Percentiles rank a stretch among this genome's conserved stretches.
phyloP scores from a whole-genome alignment of 1,139 yeast species.

The Lodderomyces theae region DNA sequence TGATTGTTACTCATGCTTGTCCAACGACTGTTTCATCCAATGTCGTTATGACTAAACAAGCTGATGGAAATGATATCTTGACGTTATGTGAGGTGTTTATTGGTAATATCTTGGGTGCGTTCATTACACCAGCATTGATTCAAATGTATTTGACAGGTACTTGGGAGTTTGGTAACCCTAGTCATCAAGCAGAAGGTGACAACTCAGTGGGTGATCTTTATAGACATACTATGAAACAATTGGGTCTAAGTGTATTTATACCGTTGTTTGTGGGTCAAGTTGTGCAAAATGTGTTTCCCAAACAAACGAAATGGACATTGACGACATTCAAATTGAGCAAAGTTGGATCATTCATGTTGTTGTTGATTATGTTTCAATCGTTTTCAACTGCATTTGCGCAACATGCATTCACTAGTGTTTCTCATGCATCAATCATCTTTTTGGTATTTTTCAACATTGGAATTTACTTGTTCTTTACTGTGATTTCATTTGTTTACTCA shows the following conservation, averaged over 20 bases:
- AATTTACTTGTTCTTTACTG: constrained; percentile 71
- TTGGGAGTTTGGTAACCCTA: constrained; percentile 85
- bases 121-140: constrained; percentile 77
- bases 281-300: constrained; percentile 65
- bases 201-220: constrained; percentile 57
- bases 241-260: constrained; percentile 78
- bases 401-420: constrained; percentile 69
- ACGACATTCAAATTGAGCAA: constrained; percentile 61
- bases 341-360: constrained; percentile 74
- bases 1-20: constrained; percentile 78
- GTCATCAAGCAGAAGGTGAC: constrained; percentile 41
- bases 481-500: constrained; percentile 53
- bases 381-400: constrained; percentile 88
- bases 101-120: constrained; percentile 83
- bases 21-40: constrained; percentile 91
- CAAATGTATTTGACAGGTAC: constrained; percentile 63
- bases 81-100: constrained; percentile 82
- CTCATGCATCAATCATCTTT: constrained; percentile 67
- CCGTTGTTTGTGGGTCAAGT: constrained; percentile 90
- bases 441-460: constrained; percentile 80
- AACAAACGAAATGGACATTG: constrained; percentile 58
- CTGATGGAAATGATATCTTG: constrained; percentile 76
- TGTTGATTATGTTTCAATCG: constrained; percentile 78
- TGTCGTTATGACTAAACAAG: constrained; percentile 85
- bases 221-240: constrained; percentile 75